phyloP scores from a whole-genome alignment of 805 yeast species.

The Candida krabiensis region DNA sequence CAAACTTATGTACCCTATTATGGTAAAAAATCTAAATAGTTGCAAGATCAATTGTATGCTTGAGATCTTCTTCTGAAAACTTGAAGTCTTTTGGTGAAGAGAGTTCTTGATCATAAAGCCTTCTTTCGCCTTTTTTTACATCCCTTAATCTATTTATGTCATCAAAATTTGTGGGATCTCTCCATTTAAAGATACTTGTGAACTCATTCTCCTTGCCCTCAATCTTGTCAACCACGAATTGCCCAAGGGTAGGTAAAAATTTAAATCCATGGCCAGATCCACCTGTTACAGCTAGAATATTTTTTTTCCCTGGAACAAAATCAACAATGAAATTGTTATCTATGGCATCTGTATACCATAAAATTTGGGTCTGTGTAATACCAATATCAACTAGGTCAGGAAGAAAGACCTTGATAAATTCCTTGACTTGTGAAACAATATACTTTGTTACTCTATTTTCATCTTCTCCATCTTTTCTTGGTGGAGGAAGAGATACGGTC shows the following conservation, averaged over 20 bases:
- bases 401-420: slow-evolving; percentile 20
- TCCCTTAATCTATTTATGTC: slow-evolving; percentile 28
- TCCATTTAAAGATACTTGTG: slow-evolving; percentile 32
- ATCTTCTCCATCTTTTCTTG: slow-evolving; percentile 19
- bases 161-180: slow-evolving; percentile 18
- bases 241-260: slow-evolving; percentile 30
- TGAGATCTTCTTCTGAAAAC: not conserved
- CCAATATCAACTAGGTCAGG: slow-evolving; percentile 24
- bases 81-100: slow-evolving; percentile 10
- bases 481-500: slow-evolving; percentile 29
- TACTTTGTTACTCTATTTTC: slow-evolving; percentile 16
- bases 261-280: slow-evolving; percentile 36
- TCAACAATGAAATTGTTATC: slow-evolving; percentile 29
- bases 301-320: slow-evolving; percentile 26
- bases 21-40: not conserved
- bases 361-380: slow-evolving; percentile 17
- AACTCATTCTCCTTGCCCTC: slow-evolving; percentile 29
- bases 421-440: slow-evolving; percentile 23
- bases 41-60: slow-evolving; percentile 1
- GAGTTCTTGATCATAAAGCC: slow-evolving; percentile 10
- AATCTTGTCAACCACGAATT: slow-evolving; percentile 28
- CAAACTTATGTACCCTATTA: not conserved
- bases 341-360: slow-evolving; percentile 32
- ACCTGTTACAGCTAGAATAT: slow-evolving; percentile 29
- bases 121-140: slow-evolving; percentile 11